Conservation (phyloP, 495 filamentous ascomycete species). For the Neurospora sp. region DNA sequence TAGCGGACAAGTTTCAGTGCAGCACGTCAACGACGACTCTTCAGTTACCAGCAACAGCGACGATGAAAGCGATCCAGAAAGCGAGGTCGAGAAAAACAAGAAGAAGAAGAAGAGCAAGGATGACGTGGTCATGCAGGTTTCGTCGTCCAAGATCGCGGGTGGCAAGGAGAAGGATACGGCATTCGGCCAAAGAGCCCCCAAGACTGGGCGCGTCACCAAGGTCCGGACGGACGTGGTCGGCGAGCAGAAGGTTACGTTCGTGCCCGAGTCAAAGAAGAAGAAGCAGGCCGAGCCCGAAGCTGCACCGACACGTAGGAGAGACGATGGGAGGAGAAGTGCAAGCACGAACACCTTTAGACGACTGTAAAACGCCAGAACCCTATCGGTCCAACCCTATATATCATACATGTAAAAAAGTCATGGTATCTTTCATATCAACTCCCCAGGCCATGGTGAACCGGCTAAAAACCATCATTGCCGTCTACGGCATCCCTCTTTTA, state of each 20-base stretch:
- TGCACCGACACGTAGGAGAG: slow-evolving; percentile 29
- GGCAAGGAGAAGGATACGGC: slow-evolving; percentile 48
- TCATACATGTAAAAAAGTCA: slow-evolving; percentile 15
- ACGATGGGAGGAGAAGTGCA: slow-evolving; percentile 54
- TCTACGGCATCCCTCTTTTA: background rate
- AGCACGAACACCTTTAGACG: slow-evolving; percentile 61
- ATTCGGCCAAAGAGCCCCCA: slow-evolving; percentile 58
- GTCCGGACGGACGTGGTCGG: slow-evolving; percentile 52
- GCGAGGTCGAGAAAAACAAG: slow-evolving; percentile 33
- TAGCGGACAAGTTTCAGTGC: slow-evolving; percentile 12
- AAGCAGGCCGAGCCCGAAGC: slow-evolving; percentile 24
- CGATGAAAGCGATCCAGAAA: slow-evolving; percentile 28
- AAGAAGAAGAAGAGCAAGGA: slow-evolving; percentile 22
- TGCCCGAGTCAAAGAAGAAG: slow-evolving; percentile 51
- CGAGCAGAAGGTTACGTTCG: slow-evolving; percentile 80
- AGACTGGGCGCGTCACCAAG: slow-evolving; percentile 34
- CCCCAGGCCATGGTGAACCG: slow-evolving; percentile 3
- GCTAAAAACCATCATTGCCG: background rate
- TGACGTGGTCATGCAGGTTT: slow-evolving; percentile 56
- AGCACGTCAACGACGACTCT: slow-evolving; percentile 12
- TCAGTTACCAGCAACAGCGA: slow-evolving; percentile 9
- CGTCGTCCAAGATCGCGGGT: slow-evolving; percentile 50
- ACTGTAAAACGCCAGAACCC: slow-evolving; percentile 34
- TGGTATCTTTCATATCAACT: slow-evolving; percentile 8
- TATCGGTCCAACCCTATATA: slow-evolving; percentile 12